Evolutionary conservation across 768 basidiomycete genomes (phyloP).

Genomic region (Trametes maxima): DNA sequence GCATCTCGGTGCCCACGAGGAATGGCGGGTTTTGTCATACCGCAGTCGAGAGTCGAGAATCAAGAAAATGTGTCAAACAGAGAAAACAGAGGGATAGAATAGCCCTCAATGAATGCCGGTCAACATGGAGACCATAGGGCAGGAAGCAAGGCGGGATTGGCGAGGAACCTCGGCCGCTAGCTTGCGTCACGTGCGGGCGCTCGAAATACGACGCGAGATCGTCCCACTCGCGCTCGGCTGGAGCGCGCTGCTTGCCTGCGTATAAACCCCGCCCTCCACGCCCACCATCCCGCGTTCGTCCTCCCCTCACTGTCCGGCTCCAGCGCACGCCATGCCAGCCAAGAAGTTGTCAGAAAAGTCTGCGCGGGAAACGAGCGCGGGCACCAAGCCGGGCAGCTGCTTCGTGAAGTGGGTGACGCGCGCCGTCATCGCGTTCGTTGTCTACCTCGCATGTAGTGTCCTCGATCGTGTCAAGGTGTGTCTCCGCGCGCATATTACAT

Average conservation of each 20-base stretch:
- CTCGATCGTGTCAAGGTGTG: slow-evolving; percentile 68
- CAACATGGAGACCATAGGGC: no score
- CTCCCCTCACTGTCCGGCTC: background rate
- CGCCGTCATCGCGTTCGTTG: slow-evolving; percentile 28
- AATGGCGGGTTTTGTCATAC: no score
- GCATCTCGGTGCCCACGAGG: no score
- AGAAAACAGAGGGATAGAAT: no score
- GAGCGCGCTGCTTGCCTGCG: background rate
- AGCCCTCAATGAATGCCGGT: no score
- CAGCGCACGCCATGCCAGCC: background rate
- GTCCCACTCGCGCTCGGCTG: slow-evolving; percentile 1
- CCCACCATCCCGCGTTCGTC: background rate
- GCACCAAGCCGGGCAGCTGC: background rate
- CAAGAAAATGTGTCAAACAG: no score
- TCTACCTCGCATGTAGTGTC: slow-evolving; percentile 46
- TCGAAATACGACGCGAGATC: background rate
- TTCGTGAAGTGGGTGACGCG: slow-evolving; percentile 40
- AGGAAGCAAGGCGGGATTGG: no score
- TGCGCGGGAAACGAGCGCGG: background rate
- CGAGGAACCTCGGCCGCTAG: no score
- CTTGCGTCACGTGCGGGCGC: no score
- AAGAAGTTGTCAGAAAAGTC: background rate
- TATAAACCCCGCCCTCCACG: background rate
- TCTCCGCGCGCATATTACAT: background rate
- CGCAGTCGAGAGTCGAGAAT: no score